A percentile compares a stretch with the other conserved stretches of the same genome.
Conservation (phyloP, 805 yeast species). For the Suhomyces vadensis region DNA sequence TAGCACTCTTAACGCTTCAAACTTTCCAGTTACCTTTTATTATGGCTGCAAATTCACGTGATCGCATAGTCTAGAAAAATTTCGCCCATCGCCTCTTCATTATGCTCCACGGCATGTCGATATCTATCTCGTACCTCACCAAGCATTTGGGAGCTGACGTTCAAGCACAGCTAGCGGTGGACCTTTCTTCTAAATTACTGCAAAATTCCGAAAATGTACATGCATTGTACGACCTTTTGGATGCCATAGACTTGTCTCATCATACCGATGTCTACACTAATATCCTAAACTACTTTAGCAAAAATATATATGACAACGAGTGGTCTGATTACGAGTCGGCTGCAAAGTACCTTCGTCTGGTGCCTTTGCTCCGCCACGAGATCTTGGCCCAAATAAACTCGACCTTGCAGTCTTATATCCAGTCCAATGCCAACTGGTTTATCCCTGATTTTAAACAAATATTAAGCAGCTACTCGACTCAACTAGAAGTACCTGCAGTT, state of each 20-base stretch:
- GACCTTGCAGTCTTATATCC: conserved; percentile 10
- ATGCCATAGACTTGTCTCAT: conserved; percentile 17
- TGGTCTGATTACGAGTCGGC: conserved; percentile 12
- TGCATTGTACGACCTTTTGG: conserved; percentile 29
- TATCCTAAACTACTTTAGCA: conserved; percentile 7
- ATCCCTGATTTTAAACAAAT: conserved; percentile 16
- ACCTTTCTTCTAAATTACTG: conserved; percentile 18
- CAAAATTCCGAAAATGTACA: conserved; percentile 17
- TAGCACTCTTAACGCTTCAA: too few relatives aligned
- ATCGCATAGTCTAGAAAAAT: neutral
- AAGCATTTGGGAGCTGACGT: conserved; percentile 24
- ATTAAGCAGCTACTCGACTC: neutral
- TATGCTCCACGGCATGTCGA: conserved; percentile 6
- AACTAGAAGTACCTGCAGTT: neutral
- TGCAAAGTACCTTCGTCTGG: conserved; percentile 14
- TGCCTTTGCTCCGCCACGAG: conserved; percentile 18
- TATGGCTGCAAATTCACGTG: conserved; percentile 1
- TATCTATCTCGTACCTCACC: conserved; percentile 21
- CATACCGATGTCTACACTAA: conserved; percentile 8
- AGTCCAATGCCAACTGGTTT: conserved; percentile 15
- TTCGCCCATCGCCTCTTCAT: neutral
- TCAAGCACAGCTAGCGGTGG: conserved; percentile 21
- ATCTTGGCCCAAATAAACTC: conserved; percentile 8
- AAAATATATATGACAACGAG: conserved; percentile 4
- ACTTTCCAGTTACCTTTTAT: too few relatives aligned